These are phyloP conservation scores for Lojkania enalia DNA, from an alignment of 2,329 filamentous ascomycete genomes.

Conservation along the genomic window DNA sequence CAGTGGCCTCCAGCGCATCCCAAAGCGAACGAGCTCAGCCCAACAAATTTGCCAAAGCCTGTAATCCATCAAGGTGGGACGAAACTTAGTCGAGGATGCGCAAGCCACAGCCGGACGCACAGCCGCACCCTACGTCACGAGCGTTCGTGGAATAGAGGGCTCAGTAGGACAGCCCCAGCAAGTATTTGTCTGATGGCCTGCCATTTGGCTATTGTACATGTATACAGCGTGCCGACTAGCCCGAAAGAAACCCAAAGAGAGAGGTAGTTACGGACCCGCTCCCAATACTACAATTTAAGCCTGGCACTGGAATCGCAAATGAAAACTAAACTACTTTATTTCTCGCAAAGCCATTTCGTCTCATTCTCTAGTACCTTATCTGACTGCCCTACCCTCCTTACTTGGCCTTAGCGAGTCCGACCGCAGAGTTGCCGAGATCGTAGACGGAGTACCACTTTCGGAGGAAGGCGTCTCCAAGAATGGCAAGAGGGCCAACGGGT, in stretches of 20 bases:
- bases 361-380: conserved; percentile 5
- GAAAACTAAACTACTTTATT: background rate
- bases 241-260: conserved; percentile 6
- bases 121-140: background rate
- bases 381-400: conserved; percentile 37
- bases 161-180: background rate
- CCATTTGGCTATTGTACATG: conserved; percentile 4
- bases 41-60: no score
- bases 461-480: conserved; percentile 83
- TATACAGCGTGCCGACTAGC: background rate
- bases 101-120: conserved; percentile 1
- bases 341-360: no score
- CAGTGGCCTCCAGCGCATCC: background rate
- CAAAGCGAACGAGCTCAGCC: no score
- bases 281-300: conserved; percentile 27
- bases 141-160: background rate
- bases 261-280: conserved; percentile 10
- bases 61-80: no score
- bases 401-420: conserved; percentile 87
- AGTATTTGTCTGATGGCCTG: background rate
- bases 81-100: background rate
- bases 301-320: conserved; percentile 14
- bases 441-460: conserved; percentile 95
- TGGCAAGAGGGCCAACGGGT: conserved; percentile 87
- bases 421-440: conserved; percentile 84